Base-by-base conservation (phyloP, 2,329 filamentous ascomycete species). In the Macroventuria anomochaeta region DNA sequence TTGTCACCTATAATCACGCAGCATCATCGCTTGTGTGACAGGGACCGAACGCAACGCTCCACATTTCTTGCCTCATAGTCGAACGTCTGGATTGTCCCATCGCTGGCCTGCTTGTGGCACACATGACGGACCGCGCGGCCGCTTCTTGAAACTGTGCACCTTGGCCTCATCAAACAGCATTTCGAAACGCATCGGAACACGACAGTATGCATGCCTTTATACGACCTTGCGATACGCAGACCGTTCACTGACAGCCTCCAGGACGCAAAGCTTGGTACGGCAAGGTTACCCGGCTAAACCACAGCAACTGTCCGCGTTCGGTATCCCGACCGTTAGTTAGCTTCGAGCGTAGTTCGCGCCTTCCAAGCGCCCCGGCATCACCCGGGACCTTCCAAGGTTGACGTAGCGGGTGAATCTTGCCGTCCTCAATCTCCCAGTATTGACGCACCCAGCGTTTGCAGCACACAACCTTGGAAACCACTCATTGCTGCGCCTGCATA, bases 401-500 rank as follows among this genome's bases (percentile, higher is more conserved):
- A 39, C 48, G 17, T 34, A 44, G 48, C 23, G 40, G 29, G 15
- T 28, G n/a, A 15, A 28, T 38, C 39, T n/a, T 44, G 44, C 51
- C 51, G 44, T 46, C 18, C 39, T 13, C n/a, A 40, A 49, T 54
- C 29, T 54, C 44, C 33, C 44, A 36, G 11, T 25, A 28, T 44
- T 39, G 39, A 26, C 51, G 51, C 51, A 44, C 13, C 39, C 51
- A 39, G 26, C 26, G 17, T 37, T 40, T 37, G 37, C 43, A 31
- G 44, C 32, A 37, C 7, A 7, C 34, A 49, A n/a, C n/a, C n/a
- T n/a, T n/a, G n/a, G n/a, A n/a, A 49, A 40, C 51, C 44, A 54
- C 51, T 44, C 44, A 49, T 40, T 44, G 51, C 39, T 40, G 33
- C 51, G 39, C 51, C 44, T 40, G 44, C 39, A 49, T 37, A 40